Conservation (phyloP, 192 early-diverging fungal species). For the Endogone sp. region DNA sequence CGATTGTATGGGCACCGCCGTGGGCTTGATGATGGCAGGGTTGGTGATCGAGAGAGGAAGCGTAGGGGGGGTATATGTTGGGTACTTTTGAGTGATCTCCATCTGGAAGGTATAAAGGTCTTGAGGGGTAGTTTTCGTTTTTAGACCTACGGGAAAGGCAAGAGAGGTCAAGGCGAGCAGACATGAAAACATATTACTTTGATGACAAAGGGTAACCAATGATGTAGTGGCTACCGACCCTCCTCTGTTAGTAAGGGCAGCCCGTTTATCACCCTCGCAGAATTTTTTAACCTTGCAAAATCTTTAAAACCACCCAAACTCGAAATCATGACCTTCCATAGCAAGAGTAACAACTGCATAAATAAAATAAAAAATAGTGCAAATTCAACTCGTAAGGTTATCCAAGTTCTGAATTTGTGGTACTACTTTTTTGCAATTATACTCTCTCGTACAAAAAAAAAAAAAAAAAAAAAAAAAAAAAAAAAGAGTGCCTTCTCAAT, state of each 20-base stretch:
- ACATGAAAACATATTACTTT: too few relatives aligned
- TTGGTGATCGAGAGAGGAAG: not conserved
- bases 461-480: too few relatives aligned
- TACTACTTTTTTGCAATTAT: too few relatives aligned
- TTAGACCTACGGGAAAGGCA: slow-evolving; percentile 9
- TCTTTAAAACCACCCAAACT: slow-evolving; percentile 53
- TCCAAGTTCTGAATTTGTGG: not conserved
- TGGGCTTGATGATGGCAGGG: slow-evolving; percentile 12
- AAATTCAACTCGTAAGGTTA: not conserved
- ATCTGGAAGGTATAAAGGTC: slow-evolving; percentile 58
- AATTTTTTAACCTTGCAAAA: slow-evolving; percentile 44
- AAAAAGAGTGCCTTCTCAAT: too few relatives aligned
- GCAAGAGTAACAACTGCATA: slow-evolving; percentile 53
- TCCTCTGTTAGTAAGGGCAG: slow-evolving; percentile 15
- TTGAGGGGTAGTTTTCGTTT: slow-evolving; percentile 55
- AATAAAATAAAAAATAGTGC: not conserved
- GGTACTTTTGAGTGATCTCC: slow-evolving; percentile 56
- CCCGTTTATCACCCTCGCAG: slow-evolving; percentile 42
- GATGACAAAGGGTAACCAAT: not conserved
- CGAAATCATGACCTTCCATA: slow-evolving; percentile 64
- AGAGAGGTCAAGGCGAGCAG: too few relatives aligned
- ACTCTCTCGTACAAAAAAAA: too few relatives aligned
- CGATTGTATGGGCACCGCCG: not conserved
- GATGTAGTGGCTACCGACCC: slow-evolving; percentile 5
- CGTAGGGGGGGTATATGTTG: slow-evolving; percentile 46